Base-by-base conservation (phyloP, 768 basidiomycete genomes). In the Termitomyces sp. region DNA sequence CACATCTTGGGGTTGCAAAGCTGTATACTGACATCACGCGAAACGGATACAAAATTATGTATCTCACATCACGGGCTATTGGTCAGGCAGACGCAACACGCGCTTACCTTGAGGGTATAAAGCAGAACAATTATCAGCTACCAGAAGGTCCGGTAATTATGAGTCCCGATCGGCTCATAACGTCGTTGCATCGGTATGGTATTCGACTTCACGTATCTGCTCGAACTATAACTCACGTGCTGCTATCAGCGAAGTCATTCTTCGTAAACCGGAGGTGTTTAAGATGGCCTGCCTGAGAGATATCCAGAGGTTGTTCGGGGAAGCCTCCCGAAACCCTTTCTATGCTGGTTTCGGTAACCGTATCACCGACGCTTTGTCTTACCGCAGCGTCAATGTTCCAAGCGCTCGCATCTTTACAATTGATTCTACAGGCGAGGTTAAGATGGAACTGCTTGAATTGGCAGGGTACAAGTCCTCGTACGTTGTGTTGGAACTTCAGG, bases 201-300 rank as follows among this genome's bases (percentile, higher is more conserved):
- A 22, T 48, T n/a, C 45, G 41, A 32, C 7, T 53, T 3, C 35
- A 54, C 7, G 6, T 20, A 47, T 35, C 20, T 24, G 16, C 1
- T 16, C 10, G 46, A 24, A 20, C 2, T 32, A 20, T 22, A 20
- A 11, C 32, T 58, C 5, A 55, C 28, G 22, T 7, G 6, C 38
- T 46, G 16, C 32, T 36, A 55, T 9, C 65, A 97, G 94, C 4
- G 97, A 99, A 74, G 96, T 99, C 16, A 96, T 99, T 67, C 91
- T 98, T 89, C 88, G 95, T 38, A 98, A 98, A 71, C 97, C 97
- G 0, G 97, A 99, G 68, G 83, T 98, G n/a, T 99, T 99, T 82
- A 99, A 99, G 76, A 99, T 99, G 97, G 94, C 96, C 2, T 98
- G 95, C 73, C 74, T 98, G 58, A 82, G 94, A 44, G 97, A 98